Percentiles rank a stretch among this genome's conserved stretches.
These are phyloP conservation scores for Favolaschia claudopus DNA, from an alignment of 768 basidiomycete genomes.

Conservation along the genomic window DNA sequence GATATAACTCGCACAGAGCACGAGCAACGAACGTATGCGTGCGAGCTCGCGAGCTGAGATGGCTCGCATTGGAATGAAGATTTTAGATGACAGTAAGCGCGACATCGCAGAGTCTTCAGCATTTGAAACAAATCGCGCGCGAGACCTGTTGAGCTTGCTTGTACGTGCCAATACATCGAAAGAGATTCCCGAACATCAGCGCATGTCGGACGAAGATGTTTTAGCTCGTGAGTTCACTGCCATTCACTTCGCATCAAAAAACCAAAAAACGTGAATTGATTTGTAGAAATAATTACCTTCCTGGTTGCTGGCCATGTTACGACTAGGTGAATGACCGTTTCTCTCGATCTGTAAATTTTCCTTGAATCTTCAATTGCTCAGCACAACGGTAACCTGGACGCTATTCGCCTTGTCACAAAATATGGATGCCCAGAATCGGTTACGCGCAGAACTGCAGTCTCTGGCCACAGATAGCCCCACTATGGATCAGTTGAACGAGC, in stretches of 20 bases:
- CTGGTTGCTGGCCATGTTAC: constrained; percentile 68
- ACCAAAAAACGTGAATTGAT: neutral
- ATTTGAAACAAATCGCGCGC: constrained; percentile 38
- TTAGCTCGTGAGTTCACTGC: constrained; percentile 49
- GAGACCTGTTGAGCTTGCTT: constrained; percentile 66
- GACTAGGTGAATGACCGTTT: constrained; percentile 47
- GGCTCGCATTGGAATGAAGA: constrained; percentile 54
- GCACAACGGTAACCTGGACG: constrained; percentile 63
- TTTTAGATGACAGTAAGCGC: constrained; percentile 58
- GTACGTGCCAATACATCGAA: constrained; percentile 70
- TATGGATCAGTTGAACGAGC: constrained; percentile 71
- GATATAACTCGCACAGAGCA: constrained; percentile 36
- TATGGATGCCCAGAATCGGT: constrained; percentile 56
- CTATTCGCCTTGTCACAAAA: constrained; percentile 61
- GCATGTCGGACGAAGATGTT: constrained; percentile 68
- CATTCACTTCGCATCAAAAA: neutral
- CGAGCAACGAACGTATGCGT: constrained; percentile 31
- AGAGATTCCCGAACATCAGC: constrained; percentile 60
- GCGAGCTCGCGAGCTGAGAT: constrained; percentile 44
- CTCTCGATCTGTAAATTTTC: neutral
- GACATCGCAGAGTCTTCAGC: constrained; percentile 37
- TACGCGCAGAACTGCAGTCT: constrained; percentile 63
- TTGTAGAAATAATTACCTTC: constrained; percentile 66
- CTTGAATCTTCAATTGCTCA: constrained; percentile 14
- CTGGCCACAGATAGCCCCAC: constrained; percentile 63